These are phyloP conservation scores for Tolypocladium tundrense DNA, from an alignment of 2,329 filamentous ascomycete genomes.

Conservation along the genomic window DNA sequence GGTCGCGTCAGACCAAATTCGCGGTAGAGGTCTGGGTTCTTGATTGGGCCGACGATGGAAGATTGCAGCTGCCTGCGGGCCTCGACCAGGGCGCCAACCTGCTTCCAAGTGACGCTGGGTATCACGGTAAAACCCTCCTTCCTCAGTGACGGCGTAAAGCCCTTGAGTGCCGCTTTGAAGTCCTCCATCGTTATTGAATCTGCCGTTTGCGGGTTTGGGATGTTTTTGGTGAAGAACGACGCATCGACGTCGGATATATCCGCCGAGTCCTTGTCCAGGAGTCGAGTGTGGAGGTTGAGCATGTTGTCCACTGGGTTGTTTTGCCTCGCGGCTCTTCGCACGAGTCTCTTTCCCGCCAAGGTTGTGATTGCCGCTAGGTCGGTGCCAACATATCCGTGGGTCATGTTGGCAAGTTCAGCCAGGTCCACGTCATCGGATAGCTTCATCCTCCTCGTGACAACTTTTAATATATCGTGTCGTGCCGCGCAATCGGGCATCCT, in stretches of 20 bases:
- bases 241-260: background rate
- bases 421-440: constrained; percentile 66
- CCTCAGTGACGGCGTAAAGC: constrained; percentile 52
- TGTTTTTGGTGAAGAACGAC: background rate
- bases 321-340: constrained; percentile 21
- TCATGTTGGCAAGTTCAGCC: constrained; percentile 63
- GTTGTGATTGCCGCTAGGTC: constrained; percentile 63
- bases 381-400: constrained; percentile 86
- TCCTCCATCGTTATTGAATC: constrained; percentile 29
- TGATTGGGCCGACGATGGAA: constrained; percentile 85
- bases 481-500: constrained; percentile 73
- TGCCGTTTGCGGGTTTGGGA: background rate
- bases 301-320: constrained; percentile 13
- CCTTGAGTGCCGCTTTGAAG: constrained; percentile 65
- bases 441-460: constrained; percentile 56
- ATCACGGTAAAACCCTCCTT: constrained; percentile 93
- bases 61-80: constrained; percentile 73
- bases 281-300: constrained; percentile 1
- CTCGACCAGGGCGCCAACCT: constrained; percentile 76
- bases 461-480: constrained; percentile 66
- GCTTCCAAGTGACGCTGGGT: constrained; percentile 83
- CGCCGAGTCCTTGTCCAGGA: constrained; percentile 2
- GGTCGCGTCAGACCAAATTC: constrained; percentile 70
- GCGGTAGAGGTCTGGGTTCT: constrained; percentile 65
- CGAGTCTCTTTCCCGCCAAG: constrained; percentile 27